Evolutionary conservation across 1,284 basidiomycete species (phyloP), one percentile per base, ranked within the genome.

Genomic region (Papiliotrema nemorosa): DNA sequence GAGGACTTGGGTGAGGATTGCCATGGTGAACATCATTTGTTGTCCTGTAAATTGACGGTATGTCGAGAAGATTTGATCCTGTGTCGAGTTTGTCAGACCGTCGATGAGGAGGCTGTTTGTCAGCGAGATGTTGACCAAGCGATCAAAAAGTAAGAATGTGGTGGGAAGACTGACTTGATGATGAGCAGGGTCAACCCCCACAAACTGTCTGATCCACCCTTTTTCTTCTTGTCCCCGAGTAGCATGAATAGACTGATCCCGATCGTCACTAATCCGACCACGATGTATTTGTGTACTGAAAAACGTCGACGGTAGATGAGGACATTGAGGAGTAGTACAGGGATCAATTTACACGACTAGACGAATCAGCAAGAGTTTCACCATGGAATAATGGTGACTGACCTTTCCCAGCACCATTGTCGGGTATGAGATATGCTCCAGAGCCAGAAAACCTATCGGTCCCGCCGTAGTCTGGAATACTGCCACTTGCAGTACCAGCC

Each of bases 11-110:
- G 89, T 88, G 69, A 86, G 86, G 74, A 91, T 85, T 3, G 72
- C 66, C 75, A 76, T 97, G 83, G 86, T 94, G 70, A 98, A 86
- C 96, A 99, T 98, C 92, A 99, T 97, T 72, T 99, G 94, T 70
- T 96, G 92, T 3, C 96, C 96, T 24, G 72, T 67, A 49, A 65
- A 71, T 12, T 44, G 27, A 2, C 59, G 64, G 51, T 73, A 71
- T 5, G 66, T 61, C 13, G 66, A 78, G 73, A 99, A 98, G 55
- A 98, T 88, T 76, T 97, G 88, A 72, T 99, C 96, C 74, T 99
- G 96, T 2, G 93, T 97, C n/a, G 90, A 90, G 77, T 98, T 97
- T 50, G 87, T 88, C 35, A 89, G 84, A 21, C 96, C 96, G 71
- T 99, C 96, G 43, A 98, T 80, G 18, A 88, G 76, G 24, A 98